Percentiles rank a stretch among this genome's conserved stretches.
These are phyloP conservation scores for Eucalyptus pauciflora DNA, from an alignment of 345 rosid species.

Conservation along the genomic window DNA sequence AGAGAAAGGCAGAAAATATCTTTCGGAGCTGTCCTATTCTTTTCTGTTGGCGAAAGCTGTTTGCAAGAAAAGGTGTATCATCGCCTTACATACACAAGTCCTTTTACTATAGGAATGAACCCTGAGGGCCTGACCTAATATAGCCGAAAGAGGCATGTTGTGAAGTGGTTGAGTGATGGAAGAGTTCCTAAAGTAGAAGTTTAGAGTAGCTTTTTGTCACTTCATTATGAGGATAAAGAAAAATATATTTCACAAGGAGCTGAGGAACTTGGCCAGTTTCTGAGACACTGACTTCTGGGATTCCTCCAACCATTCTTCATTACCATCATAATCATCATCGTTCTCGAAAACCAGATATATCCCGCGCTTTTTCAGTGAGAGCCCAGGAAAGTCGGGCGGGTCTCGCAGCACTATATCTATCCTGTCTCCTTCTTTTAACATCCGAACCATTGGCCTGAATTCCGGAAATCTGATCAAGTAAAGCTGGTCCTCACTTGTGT, in stretches of 20 bases:
- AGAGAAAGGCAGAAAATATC: not conserved
- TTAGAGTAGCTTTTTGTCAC: not conserved
- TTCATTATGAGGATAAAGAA: not conserved
- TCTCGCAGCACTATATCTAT: slow-evolving; percentile 10
- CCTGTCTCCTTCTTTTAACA: slow-evolving; percentile 17
- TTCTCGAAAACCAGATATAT: slow-evolving; percentile 27
- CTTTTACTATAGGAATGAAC: not conserved
- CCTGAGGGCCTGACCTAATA: not conserved
- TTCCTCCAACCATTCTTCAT: slow-evolving; percentile 25
- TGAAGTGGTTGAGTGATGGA: not conserved
- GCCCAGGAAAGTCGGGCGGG: slow-evolving; percentile 9
- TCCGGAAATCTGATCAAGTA: slow-evolving; percentile 36
- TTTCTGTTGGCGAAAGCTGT: not conserved
- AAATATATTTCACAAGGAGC: slow-evolving; percentile 3
- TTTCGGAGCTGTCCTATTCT: not conserved
- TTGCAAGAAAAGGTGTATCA: not conserved
- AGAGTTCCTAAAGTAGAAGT: not conserved
- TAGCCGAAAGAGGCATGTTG: not conserved
- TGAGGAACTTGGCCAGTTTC: slow-evolving; percentile 26
- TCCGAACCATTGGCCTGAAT: slow-evolving; percentile 10
- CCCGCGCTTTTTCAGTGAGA: slow-evolving; percentile 29
- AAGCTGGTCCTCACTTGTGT: slow-evolving; percentile 28
- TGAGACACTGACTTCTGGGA: slow-evolving; percentile 22
- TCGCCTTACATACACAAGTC: not conserved
- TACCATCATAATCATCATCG: slow-evolving; percentile 30